Conservation (phyloP, 805 yeast species). For the Saturnispora sanitii region DNA sequence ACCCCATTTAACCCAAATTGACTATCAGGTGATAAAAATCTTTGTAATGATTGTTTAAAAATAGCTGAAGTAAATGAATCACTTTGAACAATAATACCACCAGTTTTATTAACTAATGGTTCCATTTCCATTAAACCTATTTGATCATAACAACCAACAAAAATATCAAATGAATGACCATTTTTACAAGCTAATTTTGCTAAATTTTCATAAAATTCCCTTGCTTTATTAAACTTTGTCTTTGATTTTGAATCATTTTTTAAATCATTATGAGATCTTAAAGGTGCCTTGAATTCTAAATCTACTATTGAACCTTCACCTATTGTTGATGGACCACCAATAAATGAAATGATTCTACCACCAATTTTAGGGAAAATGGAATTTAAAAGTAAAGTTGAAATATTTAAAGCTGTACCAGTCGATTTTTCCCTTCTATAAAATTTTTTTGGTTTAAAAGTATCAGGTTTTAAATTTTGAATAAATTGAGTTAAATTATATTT, state of each 20-base stretch:
- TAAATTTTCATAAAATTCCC: constrained; percentile 38
- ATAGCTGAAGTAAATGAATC: constrained; percentile 61
- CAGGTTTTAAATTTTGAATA: constrained; percentile 38
- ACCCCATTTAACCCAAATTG: constrained; percentile 52
- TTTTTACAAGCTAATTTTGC: constrained; percentile 37
- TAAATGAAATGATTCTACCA: constrained; percentile 42
- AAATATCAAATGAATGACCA: constrained; percentile 48
- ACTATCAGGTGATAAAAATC: constrained; percentile 31
- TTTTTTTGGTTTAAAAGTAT: constrained; percentile 37
- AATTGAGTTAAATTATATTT: constrained; percentile 43
- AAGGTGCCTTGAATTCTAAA: constrained; percentile 46
- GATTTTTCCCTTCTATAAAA: constrained; percentile 42
- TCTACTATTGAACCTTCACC: constrained; percentile 59
- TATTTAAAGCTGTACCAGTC: constrained; percentile 51
- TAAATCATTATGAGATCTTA: constrained; percentile 59
- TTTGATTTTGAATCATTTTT: constrained; percentile 32
- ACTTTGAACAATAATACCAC: constrained; percentile 52
- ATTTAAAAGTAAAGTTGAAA: constrained; percentile 33
- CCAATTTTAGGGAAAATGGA: constrained; percentile 38
- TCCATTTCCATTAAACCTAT: constrained; percentile 62
- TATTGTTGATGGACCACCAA: constrained; percentile 56
- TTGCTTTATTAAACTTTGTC: constrained; percentile 35
- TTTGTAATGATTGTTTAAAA: constrained; percentile 53
- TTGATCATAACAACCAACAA: constrained; percentile 62
- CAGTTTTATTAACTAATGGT: constrained; percentile 44